Base-by-base conservation (phyloP, 148 eudicot genomes). In the Chenopodium suecicum region DNA sequence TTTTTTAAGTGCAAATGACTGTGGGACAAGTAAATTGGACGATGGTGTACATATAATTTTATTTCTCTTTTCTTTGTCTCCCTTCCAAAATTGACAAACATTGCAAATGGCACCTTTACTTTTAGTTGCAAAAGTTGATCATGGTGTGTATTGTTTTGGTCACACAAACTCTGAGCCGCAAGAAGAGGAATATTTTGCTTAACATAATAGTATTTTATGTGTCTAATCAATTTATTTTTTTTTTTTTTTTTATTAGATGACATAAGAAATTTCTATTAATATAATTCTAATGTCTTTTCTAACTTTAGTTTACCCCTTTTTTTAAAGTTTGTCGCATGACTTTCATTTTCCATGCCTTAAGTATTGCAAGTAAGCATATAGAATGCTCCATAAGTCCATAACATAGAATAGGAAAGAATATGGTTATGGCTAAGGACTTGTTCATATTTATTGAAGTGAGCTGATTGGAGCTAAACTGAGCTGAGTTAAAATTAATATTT, bases 141-240 rank as follows among this genome's bases (percentile, higher is more conserved):
- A 25, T 48, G 37, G 66, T 74, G 22, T 74, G 70, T 11, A 71
- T 31, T 77, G 9, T 70, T 80, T 80, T 70, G 16, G 13, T 76
- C 41, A 22, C 70, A 63, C 73, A 48, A 47, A 63, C 31, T 78
- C 70, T 48, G n/a, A 76, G 62, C 37, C 70, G 72, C 27, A 25
- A 83, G 69, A 76, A 79, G 69, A 70, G 72, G 82, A 84, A 80
- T 84, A 58, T 80, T 80, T 84, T 71, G 82, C 69, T 81, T 76
- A 23, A 73, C 48, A 69, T 68, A 25, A 25, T 66, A 58, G 74
- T 16, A 22, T 81, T 81, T 34, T 62, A 73, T 72, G 31, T n/a
- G 22, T 46, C 17, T 4, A 52, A 16, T 52, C 77, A 74, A 44
- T 27, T 4, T 32, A 0, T 25, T 25, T 25, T 25, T 25, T 25